phyloP scores from a whole-genome alignment of 1,284 basidiomycete genomes.

The Ceratobasidium papillatum region DNA sequence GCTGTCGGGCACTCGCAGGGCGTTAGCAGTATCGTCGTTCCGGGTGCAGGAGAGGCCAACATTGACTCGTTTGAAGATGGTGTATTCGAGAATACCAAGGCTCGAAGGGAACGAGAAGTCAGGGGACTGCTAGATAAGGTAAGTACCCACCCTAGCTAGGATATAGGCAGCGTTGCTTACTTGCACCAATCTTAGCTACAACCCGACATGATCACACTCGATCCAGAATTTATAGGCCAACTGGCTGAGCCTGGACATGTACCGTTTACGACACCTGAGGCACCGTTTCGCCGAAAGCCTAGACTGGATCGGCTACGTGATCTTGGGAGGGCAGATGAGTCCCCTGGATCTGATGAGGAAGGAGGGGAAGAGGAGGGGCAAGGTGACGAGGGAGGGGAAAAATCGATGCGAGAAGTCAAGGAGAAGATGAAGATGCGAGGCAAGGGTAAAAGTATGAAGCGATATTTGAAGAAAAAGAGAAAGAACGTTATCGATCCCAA shows the following conservation, averaged over 20 bases:
- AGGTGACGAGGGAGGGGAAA: constrained; percentile 49
- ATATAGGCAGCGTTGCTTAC: not conserved
- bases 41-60: constrained; percentile 93
- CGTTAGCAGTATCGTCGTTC: constrained; percentile 86
- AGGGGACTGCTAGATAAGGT: constrained; percentile 91
- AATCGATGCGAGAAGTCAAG: constrained; percentile 60
- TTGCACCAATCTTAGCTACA: constrained; percentile 68
- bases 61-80: constrained; percentile 94
- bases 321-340: constrained; percentile 73
- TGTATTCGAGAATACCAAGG: constrained; percentile 88
- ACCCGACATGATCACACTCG: constrained; percentile 92
- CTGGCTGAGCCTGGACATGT: constrained; percentile 70
- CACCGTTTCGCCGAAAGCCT: constrained; percentile 74
- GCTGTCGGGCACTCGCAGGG: constrained; percentile 77
- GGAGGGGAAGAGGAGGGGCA: constrained; percentile 49
- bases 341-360: constrained; percentile 41
- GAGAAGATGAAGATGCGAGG: constrained; percentile 86
- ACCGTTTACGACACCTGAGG: constrained; percentile 63
- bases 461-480: constrained; percentile 85
- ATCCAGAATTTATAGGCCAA: constrained; percentile 83
- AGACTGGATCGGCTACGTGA: constrained; percentile 76
- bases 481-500: constrained; percentile 93
- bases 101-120: constrained; percentile 90
- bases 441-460: constrained; percentile 83
- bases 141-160: constrained; percentile 40